These are phyloP conservation scores for Kokia cookei DNA, from an alignment of 441 rosid species.

Conservation along the genomic window DNA sequence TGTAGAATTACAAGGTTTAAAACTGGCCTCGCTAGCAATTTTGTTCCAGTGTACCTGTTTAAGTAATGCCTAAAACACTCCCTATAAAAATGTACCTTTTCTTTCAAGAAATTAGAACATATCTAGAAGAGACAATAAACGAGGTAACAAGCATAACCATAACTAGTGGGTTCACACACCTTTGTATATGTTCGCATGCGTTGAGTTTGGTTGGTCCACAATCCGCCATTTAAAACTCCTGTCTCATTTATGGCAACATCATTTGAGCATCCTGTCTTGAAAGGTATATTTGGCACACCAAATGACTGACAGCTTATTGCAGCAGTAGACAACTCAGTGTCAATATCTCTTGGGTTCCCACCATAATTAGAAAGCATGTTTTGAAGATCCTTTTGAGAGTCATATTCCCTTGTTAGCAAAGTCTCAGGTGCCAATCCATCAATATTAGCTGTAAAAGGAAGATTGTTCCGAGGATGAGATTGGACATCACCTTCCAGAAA, in stretches of 20 bases:
- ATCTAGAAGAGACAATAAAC: background rate
- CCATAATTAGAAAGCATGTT: conserved; percentile 83
- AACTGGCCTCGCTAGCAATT: background rate
- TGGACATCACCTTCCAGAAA: conserved; percentile 78
- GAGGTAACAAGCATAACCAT: background rate
- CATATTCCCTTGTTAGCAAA: conserved; percentile 68
- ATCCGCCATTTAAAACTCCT: conserved; percentile 68
- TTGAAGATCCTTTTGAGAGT: conserved; percentile 91
- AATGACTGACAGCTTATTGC: conserved; percentile 89
- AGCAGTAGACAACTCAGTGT: conserved; percentile 89
- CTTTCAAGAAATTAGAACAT: background rate
- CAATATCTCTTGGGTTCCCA: conserved; percentile 70
- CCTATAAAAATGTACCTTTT: background rate
- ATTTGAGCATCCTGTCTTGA: conserved; percentile 69
- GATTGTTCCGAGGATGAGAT: conserved; percentile 57
- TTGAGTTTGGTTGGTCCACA: conserved; percentile 83
- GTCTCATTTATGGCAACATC: conserved; percentile 70
- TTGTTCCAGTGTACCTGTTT: background rate
- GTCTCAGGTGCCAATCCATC: conserved; percentile 72
- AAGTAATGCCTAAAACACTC: background rate
- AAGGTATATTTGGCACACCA: conserved; percentile 72
- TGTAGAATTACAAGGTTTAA: background rate
- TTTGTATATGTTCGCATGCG: conserved; percentile 92
- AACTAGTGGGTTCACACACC: conserved; percentile 33
- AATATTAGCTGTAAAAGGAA: conserved; percentile 57